Evolutionary conservation across 257 asterid species (phyloP).

Genomic region (Solanum clarkiae): DNA sequence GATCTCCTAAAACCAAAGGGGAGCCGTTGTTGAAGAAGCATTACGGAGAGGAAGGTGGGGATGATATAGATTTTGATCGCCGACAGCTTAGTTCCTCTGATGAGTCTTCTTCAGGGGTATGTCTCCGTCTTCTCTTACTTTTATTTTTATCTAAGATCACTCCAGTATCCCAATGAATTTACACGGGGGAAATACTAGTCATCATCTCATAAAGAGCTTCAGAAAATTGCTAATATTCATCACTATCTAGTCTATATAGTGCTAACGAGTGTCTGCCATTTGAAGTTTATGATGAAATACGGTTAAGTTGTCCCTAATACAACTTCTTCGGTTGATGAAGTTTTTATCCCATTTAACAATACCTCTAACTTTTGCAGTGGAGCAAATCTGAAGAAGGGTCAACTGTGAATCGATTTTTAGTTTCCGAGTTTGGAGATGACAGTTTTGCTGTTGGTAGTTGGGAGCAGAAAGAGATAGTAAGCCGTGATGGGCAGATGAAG

Average conservation of each 20-base stretch:
- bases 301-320: background rate
- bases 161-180: background rate
- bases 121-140: background rate
- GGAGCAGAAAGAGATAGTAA: constrained; percentile 56
- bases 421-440: constrained; percentile 64
- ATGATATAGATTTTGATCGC: constrained; percentile 87
- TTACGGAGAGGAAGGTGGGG: constrained; percentile 84
- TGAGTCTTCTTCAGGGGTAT: constrained; percentile 47
- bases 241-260: background rate
- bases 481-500: constrained; percentile 72
- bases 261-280: background rate
- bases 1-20: constrained; percentile 56
- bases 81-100: constrained; percentile 70
- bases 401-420: constrained; percentile 4
- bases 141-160: background rate
- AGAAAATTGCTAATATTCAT: background rate
- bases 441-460: constrained; percentile 60
- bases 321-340: background rate
- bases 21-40: constrained; percentile 60
- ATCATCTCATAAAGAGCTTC: background rate
- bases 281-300: background rate
- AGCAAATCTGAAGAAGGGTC: constrained; percentile 22
- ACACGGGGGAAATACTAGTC: background rate
- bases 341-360: background rate
- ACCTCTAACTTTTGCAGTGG: constrained; percentile 2